These are phyloP conservation scores for Epichloe baconii DNA, from an alignment of 2,329 filamentous ascomycete genomes.

Conservation along the genomic window DNA sequence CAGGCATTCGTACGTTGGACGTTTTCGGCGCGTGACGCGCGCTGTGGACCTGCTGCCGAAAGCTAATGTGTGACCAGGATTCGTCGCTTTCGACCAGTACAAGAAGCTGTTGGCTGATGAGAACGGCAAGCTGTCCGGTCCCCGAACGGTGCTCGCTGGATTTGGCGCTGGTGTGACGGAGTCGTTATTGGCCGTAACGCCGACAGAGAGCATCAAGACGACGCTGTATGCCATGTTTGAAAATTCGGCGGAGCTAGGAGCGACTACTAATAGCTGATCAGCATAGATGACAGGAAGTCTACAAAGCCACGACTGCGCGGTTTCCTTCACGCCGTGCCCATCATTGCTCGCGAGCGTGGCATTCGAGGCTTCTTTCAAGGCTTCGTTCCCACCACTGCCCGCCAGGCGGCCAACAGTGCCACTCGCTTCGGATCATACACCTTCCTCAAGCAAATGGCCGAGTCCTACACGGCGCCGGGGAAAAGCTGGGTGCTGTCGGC, in stretches of 20 bases:
- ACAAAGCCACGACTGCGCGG: conserved; percentile 77
- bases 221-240: conserved; percentile 45
- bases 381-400: conserved; percentile 84
- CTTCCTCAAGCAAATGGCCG: conserved; percentile 76
- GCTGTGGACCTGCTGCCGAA: neutral
- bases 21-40: neutral
- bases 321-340: conserved; percentile 76
- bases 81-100: conserved; percentile 93
- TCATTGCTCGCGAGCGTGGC: conserved; percentile 82
- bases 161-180: conserved; percentile 94
- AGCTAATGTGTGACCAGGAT: conserved; percentile 28
- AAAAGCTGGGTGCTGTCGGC: conserved; percentile 77
- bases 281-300: conserved; percentile 88
- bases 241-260: neutral
- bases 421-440: conserved; percentile 87
- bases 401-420: conserved; percentile 89
- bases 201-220: conserved; percentile 97
- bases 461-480: conserved; percentile 88
- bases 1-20: conserved; percentile 66
- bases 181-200: conserved; percentile 83
- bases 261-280: conserved; percentile 18
- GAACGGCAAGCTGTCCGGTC: conserved; percentile 79
- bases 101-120: conserved; percentile 71
- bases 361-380: conserved; percentile 92
- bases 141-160: conserved; percentile 80